A percentile compares a stretch with the other conserved stretches of the same genome.
Evolutionary conservation across 176 grass and related monocot species (phyloP).

Genomic region (Carex pumila): DNA sequence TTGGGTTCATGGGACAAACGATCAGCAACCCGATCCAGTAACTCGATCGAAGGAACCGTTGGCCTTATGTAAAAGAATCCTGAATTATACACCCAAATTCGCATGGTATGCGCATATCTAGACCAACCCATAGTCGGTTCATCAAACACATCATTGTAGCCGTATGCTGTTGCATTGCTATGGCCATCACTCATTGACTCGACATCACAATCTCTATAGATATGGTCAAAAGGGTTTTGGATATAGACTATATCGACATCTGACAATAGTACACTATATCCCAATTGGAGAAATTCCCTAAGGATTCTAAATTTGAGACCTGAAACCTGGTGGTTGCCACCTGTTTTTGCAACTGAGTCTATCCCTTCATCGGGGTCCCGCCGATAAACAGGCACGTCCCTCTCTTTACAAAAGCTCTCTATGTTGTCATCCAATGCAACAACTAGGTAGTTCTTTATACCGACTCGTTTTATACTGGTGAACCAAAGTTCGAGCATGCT

Average conservation of each 20-base stretch:
- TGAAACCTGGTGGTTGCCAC: slow-evolving; percentile 85
- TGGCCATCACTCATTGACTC: slow-evolving; percentile 99
- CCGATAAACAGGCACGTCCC: slow-evolving; percentile 68
- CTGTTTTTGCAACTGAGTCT: slow-evolving; percentile 67
- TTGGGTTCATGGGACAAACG: slow-evolving; percentile 60
- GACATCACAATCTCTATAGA: slow-evolving; percentile 86
- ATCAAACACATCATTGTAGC: slow-evolving; percentile 95
- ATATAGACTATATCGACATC: slow-evolving; percentile 95
- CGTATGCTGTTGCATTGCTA: slow-evolving; percentile 86
- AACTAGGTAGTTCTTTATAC: slow-evolving; percentile 88
- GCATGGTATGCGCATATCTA: slow-evolving; percentile 98
- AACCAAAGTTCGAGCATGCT: slow-evolving; percentile 84
- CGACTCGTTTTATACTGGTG: slow-evolving; percentile 74
- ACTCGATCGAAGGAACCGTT: slow-evolving; percentile 78
- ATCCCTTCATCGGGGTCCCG: slow-evolving; percentile 66
- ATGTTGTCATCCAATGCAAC: slow-evolving; percentile 76
- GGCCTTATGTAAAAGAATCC: slow-evolving; percentile 97
- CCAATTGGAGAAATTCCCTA: slow-evolving; percentile 94
- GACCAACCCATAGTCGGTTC: slow-evolving; percentile 92
- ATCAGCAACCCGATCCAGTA: slow-evolving; percentile 81
- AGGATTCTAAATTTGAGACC: slow-evolving; percentile 85
- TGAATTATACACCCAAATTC: slow-evolving; percentile 98
- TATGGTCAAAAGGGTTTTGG: slow-evolving; percentile 84
- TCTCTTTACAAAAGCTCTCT: slow-evolving; percentile 66
- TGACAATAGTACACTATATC: slow-evolving; percentile 86